Conservation (phyloP, 2,329 filamentous ascomycete genomes). For the Diplodia sapinea region DNA sequence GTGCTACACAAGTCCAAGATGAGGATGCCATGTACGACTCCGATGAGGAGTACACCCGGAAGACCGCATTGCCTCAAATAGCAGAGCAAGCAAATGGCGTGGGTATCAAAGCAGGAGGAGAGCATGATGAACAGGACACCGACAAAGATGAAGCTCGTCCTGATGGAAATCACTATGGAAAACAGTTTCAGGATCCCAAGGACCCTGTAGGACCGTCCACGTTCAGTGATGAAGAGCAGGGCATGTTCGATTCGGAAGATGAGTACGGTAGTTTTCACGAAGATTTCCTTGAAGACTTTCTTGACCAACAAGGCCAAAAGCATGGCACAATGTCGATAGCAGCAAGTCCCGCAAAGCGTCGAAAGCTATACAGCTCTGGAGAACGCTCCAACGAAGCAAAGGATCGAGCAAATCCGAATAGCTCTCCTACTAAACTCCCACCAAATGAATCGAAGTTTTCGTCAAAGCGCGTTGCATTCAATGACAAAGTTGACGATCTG, state of each 20-base stretch:
- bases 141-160: constrained; percentile 3
- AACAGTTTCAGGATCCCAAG: neutral
- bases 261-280: constrained; percentile 30
- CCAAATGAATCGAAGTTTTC: neutral
- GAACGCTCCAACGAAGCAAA: neutral
- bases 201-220: neutral
- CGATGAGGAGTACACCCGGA: constrained; percentile 47
- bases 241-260: constrained; percentile 18
- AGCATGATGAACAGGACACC: neutral
- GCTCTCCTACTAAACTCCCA: neutral
- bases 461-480: constrained; percentile 11
- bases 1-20: constrained; percentile 57
- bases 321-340: neutral
- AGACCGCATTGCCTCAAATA: constrained; percentile 2
- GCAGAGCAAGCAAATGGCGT: neutral
- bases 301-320: constrained; percentile 1
- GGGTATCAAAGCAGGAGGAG: neutral
- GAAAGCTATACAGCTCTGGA: neutral
- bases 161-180: neutral
- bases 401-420: neutral
- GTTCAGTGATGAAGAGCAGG: neutral
- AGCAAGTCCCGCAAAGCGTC: constrained; percentile 6
- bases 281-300: constrained; percentile 18
- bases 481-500: constrained; percentile 4
- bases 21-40: constrained; percentile 50